phyloP scores from a whole-genome alignment of 1,284 basidiomycete species.

The Somion occarium region DNA sequence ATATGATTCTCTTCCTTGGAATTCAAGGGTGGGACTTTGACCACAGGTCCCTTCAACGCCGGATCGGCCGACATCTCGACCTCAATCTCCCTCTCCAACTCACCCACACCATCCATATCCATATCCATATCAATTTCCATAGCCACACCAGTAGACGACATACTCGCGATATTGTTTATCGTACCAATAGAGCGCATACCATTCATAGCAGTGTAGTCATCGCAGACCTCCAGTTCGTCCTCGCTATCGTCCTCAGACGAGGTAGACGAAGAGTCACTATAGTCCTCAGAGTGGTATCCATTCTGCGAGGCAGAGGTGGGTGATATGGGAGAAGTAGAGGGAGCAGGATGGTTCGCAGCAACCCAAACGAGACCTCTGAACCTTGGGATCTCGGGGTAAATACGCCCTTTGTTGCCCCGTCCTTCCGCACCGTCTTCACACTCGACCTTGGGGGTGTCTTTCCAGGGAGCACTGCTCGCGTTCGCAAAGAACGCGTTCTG shows the following conservation, averaged over 20 bases:
- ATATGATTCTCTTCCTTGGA: slow-evolving; percentile 32
- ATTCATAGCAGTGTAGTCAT: neutral
- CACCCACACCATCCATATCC: slow-evolving; percentile 28
- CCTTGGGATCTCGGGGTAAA: slow-evolving; percentile 25
- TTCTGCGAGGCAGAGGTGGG: neutral
- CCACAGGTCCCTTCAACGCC: slow-evolving; percentile 8
- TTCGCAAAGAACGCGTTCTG: slow-evolving; percentile 76
- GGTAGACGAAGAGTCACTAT: slow-evolving; percentile 28
- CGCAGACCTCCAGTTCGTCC: slow-evolving; percentile 26
- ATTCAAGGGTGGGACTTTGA: slow-evolving; percentile 9
- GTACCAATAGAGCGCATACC: slow-evolving; percentile 19
- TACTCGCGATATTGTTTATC: slow-evolving; percentile 27
- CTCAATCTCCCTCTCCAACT: slow-evolving; percentile 10
- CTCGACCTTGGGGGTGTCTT: neutral
- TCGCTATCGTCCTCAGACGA: slow-evolving; percentile 28
- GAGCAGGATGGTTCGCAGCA: slow-evolving; percentile 24
- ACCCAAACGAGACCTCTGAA: slow-evolving; percentile 73
- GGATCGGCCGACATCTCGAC: slow-evolving; percentile 16
- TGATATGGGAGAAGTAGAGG: neutral
- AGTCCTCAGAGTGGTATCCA: slow-evolving; percentile 30
- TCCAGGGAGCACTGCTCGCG: slow-evolving; percentile 17
- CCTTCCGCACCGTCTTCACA: slow-evolving; percentile 4
- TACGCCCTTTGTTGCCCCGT: neutral
- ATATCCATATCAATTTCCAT: slow-evolving; percentile 28
- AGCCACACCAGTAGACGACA: slow-evolving; percentile 21